A percentile compares a stretch with the other conserved stretches of the same genome.
phyloP scores from a whole-genome alignment of 225 moss, liverwort and hornwort species.

The Climacium dendroides region DNA sequence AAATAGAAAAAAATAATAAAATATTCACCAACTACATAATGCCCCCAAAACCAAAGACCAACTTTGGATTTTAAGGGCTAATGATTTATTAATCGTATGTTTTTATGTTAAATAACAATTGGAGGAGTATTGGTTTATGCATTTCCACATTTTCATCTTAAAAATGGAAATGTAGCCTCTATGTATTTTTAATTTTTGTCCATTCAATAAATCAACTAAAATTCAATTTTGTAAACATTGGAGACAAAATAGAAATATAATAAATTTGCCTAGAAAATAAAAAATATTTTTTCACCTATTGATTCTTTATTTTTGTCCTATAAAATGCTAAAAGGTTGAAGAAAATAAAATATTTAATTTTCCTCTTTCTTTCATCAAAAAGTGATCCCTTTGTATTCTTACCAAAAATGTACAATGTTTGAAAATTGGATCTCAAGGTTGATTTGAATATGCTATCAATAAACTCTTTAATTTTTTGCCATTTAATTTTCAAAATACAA shows the following conservation, averaged over 20 bases:
- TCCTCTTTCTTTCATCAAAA: no score
- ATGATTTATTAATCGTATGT: no score
- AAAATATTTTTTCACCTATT: neutral
- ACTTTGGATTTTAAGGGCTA: no score
- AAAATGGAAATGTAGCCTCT: no score
- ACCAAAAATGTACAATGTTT: neutral
- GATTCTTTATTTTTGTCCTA: neutral
- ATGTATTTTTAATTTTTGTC: neutral
- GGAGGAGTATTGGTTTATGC: no score
- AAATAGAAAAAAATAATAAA: no score
- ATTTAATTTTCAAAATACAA: neutral
- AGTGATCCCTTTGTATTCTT: no score
- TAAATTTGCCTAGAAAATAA: neutral
- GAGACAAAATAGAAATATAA: neutral
- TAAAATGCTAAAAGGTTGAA: neutral
- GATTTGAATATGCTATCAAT: neutral
- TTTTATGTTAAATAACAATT: no score
- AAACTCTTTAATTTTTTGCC: neutral
- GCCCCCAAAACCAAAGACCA: no score
- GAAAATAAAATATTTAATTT: neutral
- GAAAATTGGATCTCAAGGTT: neutral
- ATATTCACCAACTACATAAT: no score
- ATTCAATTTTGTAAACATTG: neutral
- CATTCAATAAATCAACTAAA: neutral
- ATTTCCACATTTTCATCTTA: no score